These are phyloP conservation scores for Metschnikowia vanudenii DNA, from an alignment of 805 yeast genomes.

Conservation along the genomic window DNA sequence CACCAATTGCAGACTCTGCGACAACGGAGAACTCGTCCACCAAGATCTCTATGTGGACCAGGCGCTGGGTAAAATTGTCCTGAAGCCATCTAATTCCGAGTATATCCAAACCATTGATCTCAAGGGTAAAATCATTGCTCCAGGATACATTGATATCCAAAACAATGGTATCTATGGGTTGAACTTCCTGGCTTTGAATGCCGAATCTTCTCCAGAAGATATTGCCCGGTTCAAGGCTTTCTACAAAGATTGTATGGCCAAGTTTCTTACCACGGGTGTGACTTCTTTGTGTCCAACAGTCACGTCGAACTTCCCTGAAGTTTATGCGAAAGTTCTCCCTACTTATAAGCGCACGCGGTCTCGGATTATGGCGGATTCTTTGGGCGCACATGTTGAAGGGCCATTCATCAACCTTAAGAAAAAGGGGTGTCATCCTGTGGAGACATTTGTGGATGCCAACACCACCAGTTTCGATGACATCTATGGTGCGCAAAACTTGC, in stretches of 20 bases:
- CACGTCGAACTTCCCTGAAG: conserved; percentile 50
- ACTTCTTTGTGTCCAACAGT: conserved; percentile 58
- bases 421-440: conserved; percentile 52
- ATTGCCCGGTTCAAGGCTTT: conserved; percentile 31
- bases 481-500: conserved; percentile 38
- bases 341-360: conserved; percentile 36
- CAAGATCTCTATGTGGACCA: conserved; percentile 46
- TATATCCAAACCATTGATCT: conserved; percentile 38
- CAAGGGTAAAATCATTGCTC: conserved; percentile 47
- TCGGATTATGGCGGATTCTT: conserved; percentile 37
- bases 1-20: conserved; percentile 45
- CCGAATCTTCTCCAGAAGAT: conserved; percentile 30
- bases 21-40: conserved; percentile 35
- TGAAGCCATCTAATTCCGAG: conserved; percentile 20
- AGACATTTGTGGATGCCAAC: conserved; percentile 41
- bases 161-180: conserved; percentile 58
- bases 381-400: conserved; percentile 63
- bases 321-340: conserved; percentile 49
- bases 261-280: conserved; percentile 50
- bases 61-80: conserved; percentile 41
- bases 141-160: conserved; percentile 58
- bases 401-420: conserved; percentile 51
- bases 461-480: conserved; percentile 28
- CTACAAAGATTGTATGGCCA: conserved; percentile 45
- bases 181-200: conserved; percentile 45